Evolutionary conservation across 805 yeast genomes (phyloP).

Genomic region (Naumovozyma castellii): DNA sequence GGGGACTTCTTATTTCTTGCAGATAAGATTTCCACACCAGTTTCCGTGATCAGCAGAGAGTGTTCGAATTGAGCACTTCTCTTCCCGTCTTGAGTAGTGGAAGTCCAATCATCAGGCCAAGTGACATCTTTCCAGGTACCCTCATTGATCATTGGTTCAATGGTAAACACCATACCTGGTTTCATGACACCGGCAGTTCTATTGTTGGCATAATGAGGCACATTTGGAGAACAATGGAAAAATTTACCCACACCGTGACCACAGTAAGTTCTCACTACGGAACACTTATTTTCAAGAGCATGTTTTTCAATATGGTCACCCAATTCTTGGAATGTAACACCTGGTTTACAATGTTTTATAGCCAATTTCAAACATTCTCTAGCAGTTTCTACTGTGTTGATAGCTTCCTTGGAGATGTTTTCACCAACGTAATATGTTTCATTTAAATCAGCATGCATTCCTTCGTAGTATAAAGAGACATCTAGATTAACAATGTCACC

Average conservation of each 20-base stretch:
- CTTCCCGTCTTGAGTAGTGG: constrained; percentile 82
- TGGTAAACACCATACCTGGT: constrained; percentile 93
- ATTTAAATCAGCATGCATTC: constrained; percentile 88
- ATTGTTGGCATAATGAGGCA: constrained; percentile 90
- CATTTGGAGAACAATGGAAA: constrained; percentile 87
- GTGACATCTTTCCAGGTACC: constrained; percentile 72
- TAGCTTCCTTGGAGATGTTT: constrained; percentile 69
- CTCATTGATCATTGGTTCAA: constrained; percentile 91
- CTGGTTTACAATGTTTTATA: constrained; percentile 81
- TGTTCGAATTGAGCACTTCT: constrained; percentile 93
- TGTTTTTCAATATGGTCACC: constrained; percentile 85
- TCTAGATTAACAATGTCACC: constrained; percentile 94
- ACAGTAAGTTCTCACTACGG: constrained; percentile 82
- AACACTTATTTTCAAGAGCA: constrained; percentile 66
- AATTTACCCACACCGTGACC: constrained; percentile 87
- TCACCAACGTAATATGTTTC: constrained; percentile 96
- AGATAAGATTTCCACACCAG: constrained; percentile 83
- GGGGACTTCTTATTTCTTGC: constrained; percentile 76
- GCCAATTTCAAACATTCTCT: constrained; percentile 82
- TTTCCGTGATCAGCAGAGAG: constrained; percentile 83
- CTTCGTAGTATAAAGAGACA: constrained; percentile 74
- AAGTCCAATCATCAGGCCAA: constrained; percentile 99
- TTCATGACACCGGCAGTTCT: constrained; percentile 89
- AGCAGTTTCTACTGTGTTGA: constrained; percentile 83
- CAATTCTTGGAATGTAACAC: constrained; percentile 72